Percentiles rank a stretch among this genome's conserved stretches.
Conservation (phyloP, 345 rosid genomes). For the Erucastrum elatum region DNA sequence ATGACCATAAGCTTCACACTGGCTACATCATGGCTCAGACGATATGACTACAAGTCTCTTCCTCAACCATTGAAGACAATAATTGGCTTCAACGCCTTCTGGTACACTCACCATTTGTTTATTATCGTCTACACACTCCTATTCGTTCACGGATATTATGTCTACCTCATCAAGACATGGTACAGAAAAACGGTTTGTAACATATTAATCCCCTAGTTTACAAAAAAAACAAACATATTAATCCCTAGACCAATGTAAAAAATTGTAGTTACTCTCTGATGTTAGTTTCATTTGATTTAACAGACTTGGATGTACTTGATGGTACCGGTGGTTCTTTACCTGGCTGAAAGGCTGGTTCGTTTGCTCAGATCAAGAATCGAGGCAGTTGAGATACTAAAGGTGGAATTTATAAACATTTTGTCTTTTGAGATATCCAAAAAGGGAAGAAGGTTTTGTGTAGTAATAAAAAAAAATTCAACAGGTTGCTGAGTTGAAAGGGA, state of each 20-base stretch:
- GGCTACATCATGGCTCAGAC: slow-evolving; percentile 71
- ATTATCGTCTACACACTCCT: slow-evolving; percentile 67
- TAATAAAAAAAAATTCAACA: slow-evolving; percentile 24
- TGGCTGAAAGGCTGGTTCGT: slow-evolving; percentile 58
- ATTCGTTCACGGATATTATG: slow-evolving; percentile 57
- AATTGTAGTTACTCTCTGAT: slow-evolving; percentile 1
- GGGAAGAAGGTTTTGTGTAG: background rate
- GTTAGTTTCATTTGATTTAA: slow-evolving; percentile 13
- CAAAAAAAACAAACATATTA: background rate
- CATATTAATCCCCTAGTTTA: background rate
- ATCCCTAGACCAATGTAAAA: background rate
- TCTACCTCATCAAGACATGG: slow-evolving; percentile 58
- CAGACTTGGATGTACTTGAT: slow-evolving; percentile 89
- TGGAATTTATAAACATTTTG: slow-evolving; percentile 7
- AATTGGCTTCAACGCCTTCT: slow-evolving; percentile 79
- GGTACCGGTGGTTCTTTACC: slow-evolving; percentile 63
- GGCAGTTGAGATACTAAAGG: slow-evolving; percentile 64
- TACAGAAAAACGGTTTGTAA: slow-evolving; percentile 71
- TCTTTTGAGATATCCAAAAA: background rate
- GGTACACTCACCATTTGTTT: slow-evolving; percentile 86
- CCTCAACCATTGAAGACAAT: slow-evolving; percentile 63
- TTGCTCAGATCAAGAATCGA: slow-evolving; percentile 66
- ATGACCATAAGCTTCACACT: slow-evolving; percentile 81
- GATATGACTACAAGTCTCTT: slow-evolving; percentile 45
- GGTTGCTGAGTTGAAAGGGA: slow-evolving; percentile 71